Conservation (phyloP, 2,329 filamentous ascomycete species). For the Sphaerulina populicola region DNA sequence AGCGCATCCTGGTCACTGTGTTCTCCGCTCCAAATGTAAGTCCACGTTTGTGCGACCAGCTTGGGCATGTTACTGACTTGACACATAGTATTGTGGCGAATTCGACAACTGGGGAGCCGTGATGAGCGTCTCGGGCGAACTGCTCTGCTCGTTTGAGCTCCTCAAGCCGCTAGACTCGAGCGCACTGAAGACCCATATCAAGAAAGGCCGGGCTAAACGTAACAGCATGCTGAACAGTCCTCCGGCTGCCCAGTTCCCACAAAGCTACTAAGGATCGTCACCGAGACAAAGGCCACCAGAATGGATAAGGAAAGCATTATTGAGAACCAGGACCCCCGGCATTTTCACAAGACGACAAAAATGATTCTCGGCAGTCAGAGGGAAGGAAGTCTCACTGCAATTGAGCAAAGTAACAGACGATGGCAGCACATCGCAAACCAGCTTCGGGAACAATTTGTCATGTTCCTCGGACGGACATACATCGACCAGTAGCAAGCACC, state of each 20-base stretch:
- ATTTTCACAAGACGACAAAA: not conserved
- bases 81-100: slow-evolving; percentile 67
- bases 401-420: not conserved
- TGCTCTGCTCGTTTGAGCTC: slow-evolving; percentile 94
- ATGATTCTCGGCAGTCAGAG: not conserved
- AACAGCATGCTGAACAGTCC: slow-evolving; percentile 95
- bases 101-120: slow-evolving; percentile 99
- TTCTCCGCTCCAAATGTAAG: slow-evolving; percentile 91
- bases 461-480: not conserved
- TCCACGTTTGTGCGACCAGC: not conserved
- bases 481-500: not conserved
- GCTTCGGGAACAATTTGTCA: not conserved
- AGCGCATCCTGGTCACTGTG: slow-evolving; percentile 87
- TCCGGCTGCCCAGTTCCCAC: slow-evolving; percentile 45
- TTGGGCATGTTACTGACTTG: slow-evolving; percentile 1
- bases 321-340: not conserved
- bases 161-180: slow-evolving; percentile 94
- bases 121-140: slow-evolving; percentile 90
- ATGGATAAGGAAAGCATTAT: not conserved
- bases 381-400: not conserved
- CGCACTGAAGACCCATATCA: slow-evolving; percentile 95
- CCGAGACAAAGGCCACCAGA: not conserved
- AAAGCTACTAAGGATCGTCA: slow-evolving; percentile 38
- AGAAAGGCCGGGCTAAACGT: slow-evolving; percentile 90
- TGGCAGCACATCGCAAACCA: not conserved